Conservation (phyloP, 2,329 filamentous ascomycete genomes). For the Aspergillus tanneri region DNA sequence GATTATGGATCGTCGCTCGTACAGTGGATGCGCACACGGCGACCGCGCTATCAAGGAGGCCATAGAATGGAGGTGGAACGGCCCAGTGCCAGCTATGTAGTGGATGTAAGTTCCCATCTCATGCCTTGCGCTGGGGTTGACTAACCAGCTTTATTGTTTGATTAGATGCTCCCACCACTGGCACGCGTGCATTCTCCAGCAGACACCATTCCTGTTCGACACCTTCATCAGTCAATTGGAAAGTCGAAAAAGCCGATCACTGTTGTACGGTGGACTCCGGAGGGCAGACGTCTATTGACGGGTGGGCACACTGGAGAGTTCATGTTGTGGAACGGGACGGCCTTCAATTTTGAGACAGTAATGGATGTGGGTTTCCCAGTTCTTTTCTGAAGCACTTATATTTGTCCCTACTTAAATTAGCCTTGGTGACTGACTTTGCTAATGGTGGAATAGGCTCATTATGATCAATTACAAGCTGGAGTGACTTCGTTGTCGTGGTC, state of each 20-base stretch:
- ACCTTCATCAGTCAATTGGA: conserved; percentile 96
- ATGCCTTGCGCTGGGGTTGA: not conserved
- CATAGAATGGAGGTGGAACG: conserved; percentile 75
- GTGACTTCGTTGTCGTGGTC: conserved; percentile 64
- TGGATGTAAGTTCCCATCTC: conserved; percentile 64
- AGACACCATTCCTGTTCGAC: conserved; percentile 88
- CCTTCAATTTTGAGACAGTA: conserved; percentile 99
- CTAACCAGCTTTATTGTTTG: conserved; percentile 12
- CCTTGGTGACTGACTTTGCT: too few species aligned
- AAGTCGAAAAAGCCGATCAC: conserved; percentile 98
- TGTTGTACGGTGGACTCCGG: conserved; percentile 95
- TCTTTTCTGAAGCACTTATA: too few species aligned
- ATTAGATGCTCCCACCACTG: conserved; percentile 79
- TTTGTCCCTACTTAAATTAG: too few species aligned
- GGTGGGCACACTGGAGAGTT: conserved; percentile 97
- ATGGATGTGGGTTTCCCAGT: conserved; percentile 66
- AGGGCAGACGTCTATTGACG: conserved; percentile 85
- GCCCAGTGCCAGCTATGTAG: conserved; percentile 83
- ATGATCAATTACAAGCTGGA: conserved; percentile 52
- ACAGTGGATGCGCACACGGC: conserved; percentile 85
- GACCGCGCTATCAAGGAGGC: conserved; percentile 70
- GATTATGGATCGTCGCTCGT: conserved; percentile 89
- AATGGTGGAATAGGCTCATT: conserved; percentile 63
- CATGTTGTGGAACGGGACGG: conserved; percentile 97
- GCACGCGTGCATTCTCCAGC: conserved; percentile 72